phyloP scores from a whole-genome alignment of 345 rosid genomes.

The Moricandia arvensis region DNA sequence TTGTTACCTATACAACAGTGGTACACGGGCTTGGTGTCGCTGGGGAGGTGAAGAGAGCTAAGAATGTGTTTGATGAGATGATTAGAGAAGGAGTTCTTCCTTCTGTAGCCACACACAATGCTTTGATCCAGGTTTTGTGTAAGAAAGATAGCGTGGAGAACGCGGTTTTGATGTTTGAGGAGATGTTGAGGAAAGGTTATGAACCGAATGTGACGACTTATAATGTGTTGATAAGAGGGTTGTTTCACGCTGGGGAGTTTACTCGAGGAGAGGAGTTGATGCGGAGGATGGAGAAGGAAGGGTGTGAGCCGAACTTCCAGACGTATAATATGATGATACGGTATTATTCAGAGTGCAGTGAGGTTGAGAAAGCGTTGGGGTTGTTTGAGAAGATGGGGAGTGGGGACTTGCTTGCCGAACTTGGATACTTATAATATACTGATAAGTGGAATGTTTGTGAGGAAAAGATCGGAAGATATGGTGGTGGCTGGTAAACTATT shows the following conservation, averaged over 20 bases:
- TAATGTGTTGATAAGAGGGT: slow-evolving; percentile 73
- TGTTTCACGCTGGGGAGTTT: slow-evolving; percentile 71
- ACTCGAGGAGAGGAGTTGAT: slow-evolving; percentile 58
- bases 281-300: slow-evolving; percentile 64
- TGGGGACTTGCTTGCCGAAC: slow-evolving; percentile 67
- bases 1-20: slow-evolving; percentile 71
- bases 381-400: slow-evolving; percentile 66
- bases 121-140: slow-evolving; percentile 83
- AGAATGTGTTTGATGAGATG: slow-evolving; percentile 70
- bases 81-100: slow-evolving; percentile 71
- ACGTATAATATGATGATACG: slow-evolving; percentile 70
- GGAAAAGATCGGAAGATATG: slow-evolving; percentile 75
- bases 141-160: slow-evolving; percentile 83
- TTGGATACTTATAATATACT: slow-evolving; percentile 80
- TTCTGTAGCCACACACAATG: slow-evolving; percentile 82
- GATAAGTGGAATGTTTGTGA: slow-evolving; percentile 84
- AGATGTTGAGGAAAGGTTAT: slow-evolving; percentile 77
- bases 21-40: slow-evolving; percentile 78
- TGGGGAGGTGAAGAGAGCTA: slow-evolving; percentile 67
- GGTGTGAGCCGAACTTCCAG: slow-evolving; percentile 76
- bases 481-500: slow-evolving; percentile 74
- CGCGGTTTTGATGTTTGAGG: slow-evolving; percentile 66
- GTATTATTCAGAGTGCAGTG: slow-evolving; percentile 64
- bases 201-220: slow-evolving; percentile 64
- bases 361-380: slow-evolving; percentile 61